phyloP scores from a whole-genome alignment of 192 early-diverging fungal genomes.

The Coemansia sp. region DNA sequence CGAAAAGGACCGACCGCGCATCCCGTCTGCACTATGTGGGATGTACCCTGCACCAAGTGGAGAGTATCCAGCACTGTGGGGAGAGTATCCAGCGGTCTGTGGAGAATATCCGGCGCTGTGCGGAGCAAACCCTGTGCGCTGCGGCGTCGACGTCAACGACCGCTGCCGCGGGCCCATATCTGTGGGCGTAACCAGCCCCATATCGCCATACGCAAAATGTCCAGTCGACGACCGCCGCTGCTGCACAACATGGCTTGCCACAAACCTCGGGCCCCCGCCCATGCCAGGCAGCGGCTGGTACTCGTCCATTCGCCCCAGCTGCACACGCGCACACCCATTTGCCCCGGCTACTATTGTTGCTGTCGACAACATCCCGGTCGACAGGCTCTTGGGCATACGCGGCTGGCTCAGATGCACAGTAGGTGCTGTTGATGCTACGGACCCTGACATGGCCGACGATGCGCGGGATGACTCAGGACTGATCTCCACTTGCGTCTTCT shows the following conservation, averaged over 20 bases:
- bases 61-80: no score
- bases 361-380: slow-evolving; percentile 12
- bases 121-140: not conserved
- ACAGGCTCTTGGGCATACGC: slow-evolving; percentile 6
- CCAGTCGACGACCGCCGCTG: not conserved
- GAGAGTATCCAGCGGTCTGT: not conserved
- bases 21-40: slow-evolving; percentile 24
- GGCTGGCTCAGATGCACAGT: not conserved
- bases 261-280: not conserved
- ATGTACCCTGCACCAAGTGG: not conserved
- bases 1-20: slow-evolving; percentile 35
- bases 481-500: not conserved
- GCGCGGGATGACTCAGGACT: slow-evolving; percentile 4
- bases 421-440: not conserved
- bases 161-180: not conserved
- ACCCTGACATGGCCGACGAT: not conserved
- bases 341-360: slow-evolving; percentile 39
- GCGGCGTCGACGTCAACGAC: not conserved
- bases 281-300: slow-evolving; percentile 9
- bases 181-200: not conserved
- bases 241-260: not conserved
- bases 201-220: not conserved
- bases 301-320: slow-evolving; percentile 5
- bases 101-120: slow-evolving; percentile 1
- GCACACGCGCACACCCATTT: slow-evolving; percentile 45